phyloP scores from a whole-genome alignment of 306 rosid genomes.

The Castanea mollissima region DNA sequence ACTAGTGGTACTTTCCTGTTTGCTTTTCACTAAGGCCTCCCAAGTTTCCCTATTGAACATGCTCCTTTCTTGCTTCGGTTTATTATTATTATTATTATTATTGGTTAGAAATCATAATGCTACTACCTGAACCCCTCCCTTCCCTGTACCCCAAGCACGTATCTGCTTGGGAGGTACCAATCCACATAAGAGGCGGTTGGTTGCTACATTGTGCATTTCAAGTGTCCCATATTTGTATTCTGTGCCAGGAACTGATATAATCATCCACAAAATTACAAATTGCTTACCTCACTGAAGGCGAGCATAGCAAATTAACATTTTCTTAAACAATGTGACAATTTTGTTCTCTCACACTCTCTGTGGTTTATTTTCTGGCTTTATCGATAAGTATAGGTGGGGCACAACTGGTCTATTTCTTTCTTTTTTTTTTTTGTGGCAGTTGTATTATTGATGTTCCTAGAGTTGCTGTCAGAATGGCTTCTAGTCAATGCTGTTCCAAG shows the following conservation, averaged over 20 bases:
- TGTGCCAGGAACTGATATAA: background rate
- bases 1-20: background rate
- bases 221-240: background rate
- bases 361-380: background rate
- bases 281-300: background rate
- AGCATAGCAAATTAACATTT: background rate
- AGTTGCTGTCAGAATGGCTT: conserved; percentile 2
- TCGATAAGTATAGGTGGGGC: background rate
- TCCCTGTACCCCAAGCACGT: no score
- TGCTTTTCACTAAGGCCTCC: background rate
- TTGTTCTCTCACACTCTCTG: background rate
- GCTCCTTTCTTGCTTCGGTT: background rate
- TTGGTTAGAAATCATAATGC: background rate
- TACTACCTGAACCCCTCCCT: background rate
- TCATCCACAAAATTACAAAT: background rate
- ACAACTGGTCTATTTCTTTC: background rate
- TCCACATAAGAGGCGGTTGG: no score
- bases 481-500: conserved; percentile 3
- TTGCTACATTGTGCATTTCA: background rate
- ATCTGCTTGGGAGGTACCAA: no score
- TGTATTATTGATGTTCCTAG: conserved; percentile 1
- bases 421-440: background rate
- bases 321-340: background rate
- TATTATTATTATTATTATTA: background rate
- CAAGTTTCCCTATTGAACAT: background rate